Conservation (phyloP, 306 rosid species). For the Cyclanthera cordifolia region DNA sequence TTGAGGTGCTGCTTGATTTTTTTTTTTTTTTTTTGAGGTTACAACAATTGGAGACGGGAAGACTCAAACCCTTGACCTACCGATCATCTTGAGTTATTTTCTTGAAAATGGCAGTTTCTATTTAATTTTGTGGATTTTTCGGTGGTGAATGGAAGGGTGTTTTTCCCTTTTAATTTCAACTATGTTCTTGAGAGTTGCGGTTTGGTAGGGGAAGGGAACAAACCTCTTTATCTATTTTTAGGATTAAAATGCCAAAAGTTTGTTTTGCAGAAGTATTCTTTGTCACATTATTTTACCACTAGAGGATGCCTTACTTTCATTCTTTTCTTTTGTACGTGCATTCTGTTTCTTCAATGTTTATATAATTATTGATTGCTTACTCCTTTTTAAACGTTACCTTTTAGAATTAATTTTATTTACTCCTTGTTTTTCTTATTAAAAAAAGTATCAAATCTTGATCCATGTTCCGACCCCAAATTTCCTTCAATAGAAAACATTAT, state of each 20-base stretch:
- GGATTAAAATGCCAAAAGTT: background rate
- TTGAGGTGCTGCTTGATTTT: background rate
- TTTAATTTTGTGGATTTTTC: background rate
- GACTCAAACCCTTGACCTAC: too few relatives aligned
- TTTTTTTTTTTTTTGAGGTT: too few relatives aligned
- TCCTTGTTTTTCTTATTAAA: background rate
- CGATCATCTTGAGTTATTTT: background rate
- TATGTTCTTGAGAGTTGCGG: background rate
- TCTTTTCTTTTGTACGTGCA: background rate
- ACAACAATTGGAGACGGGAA: too few relatives aligned
- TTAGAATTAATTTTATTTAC: too few relatives aligned
- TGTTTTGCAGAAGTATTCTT: background rate
- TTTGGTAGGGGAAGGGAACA: background rate
- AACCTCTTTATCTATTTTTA: background rate
- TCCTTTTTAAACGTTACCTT: too few relatives aligned
- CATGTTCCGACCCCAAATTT: too few relatives aligned
- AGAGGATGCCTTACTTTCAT: background rate
- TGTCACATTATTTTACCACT: background rate
- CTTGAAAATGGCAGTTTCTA: background rate
- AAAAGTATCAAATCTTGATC: background rate
- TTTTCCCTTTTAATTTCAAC: background rate
- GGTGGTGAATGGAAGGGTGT: background rate
- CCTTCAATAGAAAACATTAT: too few relatives aligned
- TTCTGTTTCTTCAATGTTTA: background rate
- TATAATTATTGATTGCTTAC: background rate